Evolutionary conservation across 306 rosid genomes (phyloP), one percentile per base, ranked within the genome.

Genomic region (Senna siamea): DNA sequence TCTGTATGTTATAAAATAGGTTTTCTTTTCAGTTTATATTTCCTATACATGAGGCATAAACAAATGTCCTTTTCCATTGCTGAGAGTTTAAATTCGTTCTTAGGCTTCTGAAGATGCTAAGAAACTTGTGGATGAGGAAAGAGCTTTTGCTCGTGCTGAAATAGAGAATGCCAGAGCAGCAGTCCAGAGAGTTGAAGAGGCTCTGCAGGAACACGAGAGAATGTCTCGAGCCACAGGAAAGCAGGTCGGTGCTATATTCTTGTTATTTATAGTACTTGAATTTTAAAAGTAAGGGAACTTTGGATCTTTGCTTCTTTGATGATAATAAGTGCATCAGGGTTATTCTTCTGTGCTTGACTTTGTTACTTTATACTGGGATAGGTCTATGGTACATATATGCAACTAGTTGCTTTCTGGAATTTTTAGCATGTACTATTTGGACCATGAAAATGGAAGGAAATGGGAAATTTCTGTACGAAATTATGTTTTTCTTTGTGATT

Each of bases 71-170:
- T 66, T 48, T 60, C 50, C 20, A 5, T 15, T 57, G 17, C 20
- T 80, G 61, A 83, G 41, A 75, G 65, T 74, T 77, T 70, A 35
- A 54, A 58, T 63, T 72, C 60, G 63, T 77, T 77, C 84, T 79
- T 56, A 93, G 98, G 97, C 98, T 78, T 93, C 98, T 44, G 93
- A 87, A 79, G 98, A 93, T 78, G 98, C 98, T 70, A 90, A 87
- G 72, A 87, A 83, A 74, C 91, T 93, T 66, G 98, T 90, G 12
- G 92, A 93, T 60, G 90, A 86, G 82, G 98, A 93, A 83, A 83
- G 98, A 78, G 98, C 98, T 78, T 90, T 89, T 90, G 95, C 98
- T 76, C 97, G 97, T 51, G 84, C 86, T 69, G 98, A 93, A 89
- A 93, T 93, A 71, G 98, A 93, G 52, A 84, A 74, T 88, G 98